Conservation (phyloP, 2,329 filamentous ascomycete genomes). For the Talaromyces sp. region DNA sequence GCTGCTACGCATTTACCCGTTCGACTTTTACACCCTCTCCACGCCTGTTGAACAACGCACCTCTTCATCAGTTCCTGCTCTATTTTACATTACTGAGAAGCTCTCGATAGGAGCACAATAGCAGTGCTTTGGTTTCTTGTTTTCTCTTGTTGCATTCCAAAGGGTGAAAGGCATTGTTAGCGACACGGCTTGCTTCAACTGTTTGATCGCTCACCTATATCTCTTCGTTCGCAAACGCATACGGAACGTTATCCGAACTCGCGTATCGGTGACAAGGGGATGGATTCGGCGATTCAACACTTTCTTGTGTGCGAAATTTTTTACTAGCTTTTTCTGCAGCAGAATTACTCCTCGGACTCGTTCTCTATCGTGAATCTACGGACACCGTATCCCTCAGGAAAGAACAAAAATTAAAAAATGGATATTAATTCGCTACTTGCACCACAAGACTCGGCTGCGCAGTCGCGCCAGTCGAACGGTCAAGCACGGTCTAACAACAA, state of each 20-base stretch:
- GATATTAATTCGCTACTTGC: constrained; percentile 49
- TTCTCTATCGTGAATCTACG: background rate
- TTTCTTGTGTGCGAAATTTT: constrained; percentile 8
- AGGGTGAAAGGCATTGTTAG: background rate
- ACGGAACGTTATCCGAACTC: background rate
- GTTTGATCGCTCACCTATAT: background rate
- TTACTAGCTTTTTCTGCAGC: background rate
- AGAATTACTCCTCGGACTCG: background rate
- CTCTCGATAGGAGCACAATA: background rate
- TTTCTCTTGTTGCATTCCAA: background rate
- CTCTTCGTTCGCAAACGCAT: constrained; percentile 1
- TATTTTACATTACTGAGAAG: background rate
- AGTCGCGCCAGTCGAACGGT: constrained; percentile 35
- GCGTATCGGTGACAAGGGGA: constrained; percentile 2
- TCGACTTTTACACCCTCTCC: background rate
- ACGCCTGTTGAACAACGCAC: background rate
- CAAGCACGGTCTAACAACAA: constrained; percentile 22
- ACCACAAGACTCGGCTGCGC: constrained; percentile 39
- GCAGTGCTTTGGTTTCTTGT: background rate
- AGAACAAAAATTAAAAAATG: constrained; percentile 28
- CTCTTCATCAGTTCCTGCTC: background rate
- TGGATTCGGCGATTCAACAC: constrained; percentile 10
- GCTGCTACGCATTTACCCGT: background rate
- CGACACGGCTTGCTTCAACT: background rate
- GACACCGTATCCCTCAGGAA: background rate